Evolutionary conservation across 2,329 filamentous ascomycete genomes (phyloP), one percentile per base, ranked within the genome.

Genomic region (Mycosphaerella arachidis): DNA sequence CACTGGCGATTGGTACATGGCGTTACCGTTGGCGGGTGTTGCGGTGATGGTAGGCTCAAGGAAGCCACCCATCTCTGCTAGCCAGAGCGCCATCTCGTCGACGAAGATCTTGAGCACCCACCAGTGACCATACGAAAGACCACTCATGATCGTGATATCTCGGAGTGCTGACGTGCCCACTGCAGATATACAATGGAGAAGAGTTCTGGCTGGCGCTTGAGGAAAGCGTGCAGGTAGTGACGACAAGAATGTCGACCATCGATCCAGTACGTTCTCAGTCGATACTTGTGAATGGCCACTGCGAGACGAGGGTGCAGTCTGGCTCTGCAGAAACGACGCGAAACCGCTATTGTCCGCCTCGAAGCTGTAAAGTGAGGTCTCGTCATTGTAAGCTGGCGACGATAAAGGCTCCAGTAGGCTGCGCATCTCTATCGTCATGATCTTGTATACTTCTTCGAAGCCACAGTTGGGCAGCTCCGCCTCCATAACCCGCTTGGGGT

Each of bases 31-130:
- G 24, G 55, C 45, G 6, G 62, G 53, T 10, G 61, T 53, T 20
- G 53, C 53, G 52, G 37, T 50, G 9, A 51, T 48, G 20, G 56
- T 59, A 10, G 63, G 79, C 33, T 81, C 81, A 79, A 97, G 86
- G 71, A 97, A 97, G 0, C 93, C 93, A 54, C 92, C 93, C 68
- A 92, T 87, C 69, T 95, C 91, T 0, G 91, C 91, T 66, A 96
- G 81, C 82, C 95, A 97, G 59, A 89, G 83, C 53, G 92, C 86
- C 90, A 96, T 95, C 77, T 97, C 93, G 70, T 97, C 92, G 55
- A 97, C 84, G 82, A 93, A 97, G 59, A 93, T 92, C 73, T 97
- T 96, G 3, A 92, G 92, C 59, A 97, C 90, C 90, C 90, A 94
- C 91, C 91, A 95, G 6, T 89, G 87, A n/a, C 90, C 88, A 70